Evolutionary conservation across 1,284 basidiomycete species (phyloP).

Genomic region (Fistulinella staudtii): DNA sequence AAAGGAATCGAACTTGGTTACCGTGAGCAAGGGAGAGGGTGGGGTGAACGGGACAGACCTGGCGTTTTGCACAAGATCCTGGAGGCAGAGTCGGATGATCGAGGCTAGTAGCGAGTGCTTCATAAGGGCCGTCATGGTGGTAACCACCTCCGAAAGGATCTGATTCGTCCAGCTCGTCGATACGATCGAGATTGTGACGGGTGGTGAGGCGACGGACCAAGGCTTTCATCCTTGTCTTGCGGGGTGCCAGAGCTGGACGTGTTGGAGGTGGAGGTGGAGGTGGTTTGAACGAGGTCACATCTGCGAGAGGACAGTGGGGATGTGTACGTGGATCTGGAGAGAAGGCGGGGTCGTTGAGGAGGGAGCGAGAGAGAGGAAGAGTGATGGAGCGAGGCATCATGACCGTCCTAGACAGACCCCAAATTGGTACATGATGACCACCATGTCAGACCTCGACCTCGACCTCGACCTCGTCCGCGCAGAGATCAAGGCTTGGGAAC

Average conservation of each 20-base stretch:
- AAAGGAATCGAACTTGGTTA: slow-evolving; percentile 12
- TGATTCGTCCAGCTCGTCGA: slow-evolving; percentile 72
- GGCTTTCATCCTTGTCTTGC: slow-evolving; percentile 24
- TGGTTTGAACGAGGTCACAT: too few relatives aligned
- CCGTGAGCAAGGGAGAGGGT: background rate
- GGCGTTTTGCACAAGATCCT: slow-evolving; percentile 5
- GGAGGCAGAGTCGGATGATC: slow-evolving; percentile 10
- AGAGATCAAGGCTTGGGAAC: slow-evolving; percentile 83
- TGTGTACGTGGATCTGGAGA: slow-evolving; percentile 49
- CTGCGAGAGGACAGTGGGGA: slow-evolving; percentile 37
- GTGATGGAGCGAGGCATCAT: background rate
- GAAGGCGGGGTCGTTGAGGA: slow-evolving; percentile 51
- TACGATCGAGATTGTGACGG: slow-evolving; percentile 53
- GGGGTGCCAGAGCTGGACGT: too few relatives aligned
- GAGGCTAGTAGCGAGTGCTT: slow-evolving; percentile 39
- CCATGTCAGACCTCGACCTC: too few relatives aligned
- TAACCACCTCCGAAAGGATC: slow-evolving; percentile 57
- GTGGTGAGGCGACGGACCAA: slow-evolving; percentile 29
- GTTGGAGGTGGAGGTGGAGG: too few relatives aligned
- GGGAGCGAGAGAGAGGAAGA: slow-evolving; percentile 16
- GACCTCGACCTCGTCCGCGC: slow-evolving; percentile 54
- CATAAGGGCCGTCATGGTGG: slow-evolving; percentile 69
- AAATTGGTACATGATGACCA: too few relatives aligned
- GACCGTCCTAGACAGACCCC: too few relatives aligned
- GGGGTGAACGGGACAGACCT: slow-evolving; percentile 17